Conservation (phyloP, 2,329 filamentous ascomycete species). For the Aureobasidium vineae region DNA sequence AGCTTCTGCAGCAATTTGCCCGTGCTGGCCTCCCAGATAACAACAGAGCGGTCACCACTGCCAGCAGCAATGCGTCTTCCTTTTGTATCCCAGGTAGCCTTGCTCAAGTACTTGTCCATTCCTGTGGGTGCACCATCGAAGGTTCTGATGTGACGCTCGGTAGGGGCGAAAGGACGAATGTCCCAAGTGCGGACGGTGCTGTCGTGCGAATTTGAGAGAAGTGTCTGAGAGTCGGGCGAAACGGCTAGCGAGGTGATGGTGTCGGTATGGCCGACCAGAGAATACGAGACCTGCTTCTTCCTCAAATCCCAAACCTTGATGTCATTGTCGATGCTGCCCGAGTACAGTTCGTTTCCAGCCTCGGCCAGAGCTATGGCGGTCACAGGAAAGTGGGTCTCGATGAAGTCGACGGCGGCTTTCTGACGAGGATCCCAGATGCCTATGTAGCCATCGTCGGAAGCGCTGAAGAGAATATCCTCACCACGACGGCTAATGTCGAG, state of each 20-base stretch:
- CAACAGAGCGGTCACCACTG: conserved; percentile 84
- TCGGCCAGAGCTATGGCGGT: conserved; percentile 90
- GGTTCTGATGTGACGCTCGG: conserved; percentile 77
- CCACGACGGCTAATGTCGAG: conserved; percentile 86
- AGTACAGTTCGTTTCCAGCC: conserved; percentile 92
- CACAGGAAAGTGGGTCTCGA: conserved; percentile 88
- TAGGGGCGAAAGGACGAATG: conserved; percentile 87
- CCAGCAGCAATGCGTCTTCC: conserved; percentile 87
- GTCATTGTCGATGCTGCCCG: conserved; percentile 93
- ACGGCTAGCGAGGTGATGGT: conserved; percentile 86
- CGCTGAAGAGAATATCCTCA: conserved; percentile 85
- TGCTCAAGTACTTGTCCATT: conserved; percentile 86
- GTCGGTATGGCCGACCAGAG: conserved; percentile 84
- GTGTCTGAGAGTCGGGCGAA: conserved; percentile 88
- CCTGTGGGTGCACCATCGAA: conserved; percentile 90
- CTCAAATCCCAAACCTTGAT: conserved; percentile 97
- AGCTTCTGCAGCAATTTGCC: conserved; percentile 93
- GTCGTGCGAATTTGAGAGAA: conserved; percentile 92
- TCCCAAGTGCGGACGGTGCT: conserved; percentile 95
- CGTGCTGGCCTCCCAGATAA: conserved; percentile 86
- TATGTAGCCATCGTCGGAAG: conserved; percentile 89
- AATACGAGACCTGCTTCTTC: conserved; percentile 85
- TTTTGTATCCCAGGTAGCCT: conserved; percentile 83
- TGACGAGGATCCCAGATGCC: conserved; percentile 94
- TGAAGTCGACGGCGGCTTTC: conserved; percentile 82